Base-by-base conservation (phyloP, 176 grass and related monocot species). In the Urochloa ruziziensis region DNA sequence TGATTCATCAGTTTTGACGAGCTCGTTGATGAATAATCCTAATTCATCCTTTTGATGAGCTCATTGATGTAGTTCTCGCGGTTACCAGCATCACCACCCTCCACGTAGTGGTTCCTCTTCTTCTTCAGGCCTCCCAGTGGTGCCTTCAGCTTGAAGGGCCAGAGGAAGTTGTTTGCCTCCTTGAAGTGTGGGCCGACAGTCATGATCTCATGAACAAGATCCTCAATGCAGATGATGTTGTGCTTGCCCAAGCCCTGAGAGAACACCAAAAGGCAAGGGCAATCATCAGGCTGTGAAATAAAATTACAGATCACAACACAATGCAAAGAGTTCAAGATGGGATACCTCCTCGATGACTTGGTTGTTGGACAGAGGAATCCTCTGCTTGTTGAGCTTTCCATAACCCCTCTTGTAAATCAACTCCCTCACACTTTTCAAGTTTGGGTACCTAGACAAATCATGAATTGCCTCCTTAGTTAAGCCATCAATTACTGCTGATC, bases 131-230 rank as follows among this genome's bases (percentile, higher is more conserved):
- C 96, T 21, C 91, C 92, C 28, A 91, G 33, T 0, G 93, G 93
- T 3, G 91, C 91, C 84, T 93, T 93, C 21, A 95, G 83, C 87
- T 98, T 98, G 70, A 95, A 98, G 0, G 96, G 96, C 91, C 89
- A 98, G 0, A 98, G 84, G 80, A 98, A 98, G 85, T 98, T 98
- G 87, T 95, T 98, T 0, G 93, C 96, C 67, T 95, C 93, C 87
- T 95, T 98, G 67, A 95, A 98, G 28, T 93, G 93, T 2, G 96
- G 91, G 2, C 96, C 96, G 2, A 98, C 93, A 48, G 89, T 91
- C 82, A 98, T 44, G 36, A 98, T 91, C 78, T 98, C 96, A 2
- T 98, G 96, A 54, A 95, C 91, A 72, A 98, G 87, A 67, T 98
- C 96, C 61, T 98, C 96, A 1, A 98, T 93, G 75, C 91, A 98